These are phyloP conservation scores for Neckera pumila DNA, from an alignment of 225 moss, liverwort and hornwort genomes.

Conservation along the genomic window DNA sequence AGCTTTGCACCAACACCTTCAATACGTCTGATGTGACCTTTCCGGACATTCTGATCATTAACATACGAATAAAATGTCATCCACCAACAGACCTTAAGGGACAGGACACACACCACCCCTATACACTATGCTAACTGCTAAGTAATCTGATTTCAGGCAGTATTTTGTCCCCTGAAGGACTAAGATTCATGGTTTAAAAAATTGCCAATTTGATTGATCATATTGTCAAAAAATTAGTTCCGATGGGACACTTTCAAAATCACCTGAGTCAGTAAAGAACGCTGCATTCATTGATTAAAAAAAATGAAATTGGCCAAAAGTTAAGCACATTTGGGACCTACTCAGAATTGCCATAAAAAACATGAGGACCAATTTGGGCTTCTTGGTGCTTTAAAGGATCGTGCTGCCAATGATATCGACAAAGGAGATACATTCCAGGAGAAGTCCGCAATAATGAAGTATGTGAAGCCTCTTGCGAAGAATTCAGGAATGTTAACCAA, in stretches of 20 bases:
- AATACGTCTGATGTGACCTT: slow-evolving; percentile 53
- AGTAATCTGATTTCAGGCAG: neutral
- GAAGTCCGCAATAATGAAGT: neutral
- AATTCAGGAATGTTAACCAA: neutral
- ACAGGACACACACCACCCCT: neutral
- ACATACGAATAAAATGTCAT: neutral
- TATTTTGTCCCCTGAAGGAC: neutral
- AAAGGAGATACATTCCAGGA: neutral
- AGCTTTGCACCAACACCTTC: slow-evolving; percentile 71
- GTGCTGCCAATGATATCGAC: neutral
- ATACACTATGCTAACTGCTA: neutral
- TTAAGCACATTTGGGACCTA: too few relatives aligned
- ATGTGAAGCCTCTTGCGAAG: neutral
- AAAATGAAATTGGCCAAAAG: neutral
- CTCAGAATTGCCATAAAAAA: neutral
- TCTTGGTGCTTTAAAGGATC: neutral
- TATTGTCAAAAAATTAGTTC: neutral
- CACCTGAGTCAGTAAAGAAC: neutral
- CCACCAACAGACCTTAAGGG: neutral
- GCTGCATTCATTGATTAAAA: neutral
- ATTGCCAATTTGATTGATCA: neutral
- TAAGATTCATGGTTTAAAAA: neutral
- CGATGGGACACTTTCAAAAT: neutral
- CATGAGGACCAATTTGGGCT: neutral
- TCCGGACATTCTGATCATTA: slow-evolving; percentile 56